A percentile compares a stretch with the other conserved stretches of the same genome.
Conservation (phyloP, 2,329 filamentous ascomycete species). For the Fusarium abutilonis region DNA sequence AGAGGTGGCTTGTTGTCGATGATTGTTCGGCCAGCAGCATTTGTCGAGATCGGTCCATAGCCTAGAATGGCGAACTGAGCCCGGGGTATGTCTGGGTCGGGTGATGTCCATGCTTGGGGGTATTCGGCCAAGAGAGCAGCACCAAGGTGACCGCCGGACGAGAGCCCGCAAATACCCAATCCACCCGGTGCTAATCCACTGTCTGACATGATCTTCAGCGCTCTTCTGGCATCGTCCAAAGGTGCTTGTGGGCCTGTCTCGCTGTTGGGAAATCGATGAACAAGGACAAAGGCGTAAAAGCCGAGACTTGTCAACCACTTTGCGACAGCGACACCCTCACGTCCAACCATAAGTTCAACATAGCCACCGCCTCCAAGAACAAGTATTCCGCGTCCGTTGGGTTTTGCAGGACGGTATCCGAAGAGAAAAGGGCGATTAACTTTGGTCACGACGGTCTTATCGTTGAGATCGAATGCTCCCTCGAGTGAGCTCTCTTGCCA, state of each 20-base stretch:
- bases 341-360: conserved; percentile 38
- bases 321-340: conserved; percentile 35
- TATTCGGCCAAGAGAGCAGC: conserved; percentile 38
- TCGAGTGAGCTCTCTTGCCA: conserved; percentile 16
- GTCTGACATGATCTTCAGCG: conserved; percentile 30
- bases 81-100: conserved; percentile 18
- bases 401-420: conserved; percentile 26
- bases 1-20: conserved; percentile 36
- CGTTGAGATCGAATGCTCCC: conserved; percentile 34
- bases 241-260: conserved; percentile 29
- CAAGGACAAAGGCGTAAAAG: conserved; percentile 40
- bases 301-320: conserved; percentile 39
- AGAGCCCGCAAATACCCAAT: conserved; percentile 37
- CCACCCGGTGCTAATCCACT: conserved; percentile 23
- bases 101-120: conserved; percentile 30
- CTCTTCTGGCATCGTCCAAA: conserved; percentile 37
- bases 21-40: conserved; percentile 34
- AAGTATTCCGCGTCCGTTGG: conserved; percentile 35
- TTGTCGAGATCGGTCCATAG: conserved; percentile 39
- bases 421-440: conserved; percentile 34
- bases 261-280: conserved; percentile 38
- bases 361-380: conserved; percentile 38
- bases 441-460: conserved; percentile 32
- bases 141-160: conserved; percentile 38
- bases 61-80: conserved; percentile 35